phyloP scores from a whole-genome alignment of 2,329 filamentous ascomycete genomes.

The Colletotrichum sp. region DNA sequence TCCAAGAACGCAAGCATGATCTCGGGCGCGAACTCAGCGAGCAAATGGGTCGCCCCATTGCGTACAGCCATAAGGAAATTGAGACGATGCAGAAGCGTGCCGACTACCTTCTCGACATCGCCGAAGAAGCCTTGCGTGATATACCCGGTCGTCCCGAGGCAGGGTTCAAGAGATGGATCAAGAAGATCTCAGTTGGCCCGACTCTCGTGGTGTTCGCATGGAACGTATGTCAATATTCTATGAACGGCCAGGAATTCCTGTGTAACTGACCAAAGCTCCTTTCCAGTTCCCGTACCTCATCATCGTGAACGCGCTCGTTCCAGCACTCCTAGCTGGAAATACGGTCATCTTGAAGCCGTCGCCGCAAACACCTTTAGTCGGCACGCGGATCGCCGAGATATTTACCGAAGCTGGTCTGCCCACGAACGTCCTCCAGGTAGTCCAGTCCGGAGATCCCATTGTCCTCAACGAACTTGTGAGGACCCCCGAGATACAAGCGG shows the following conservation, averaged over 20 bases:
- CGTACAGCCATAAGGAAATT: constrained; percentile 70
- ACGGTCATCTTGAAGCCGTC: constrained; percentile 74
- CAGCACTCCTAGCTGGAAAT: constrained; percentile 59
- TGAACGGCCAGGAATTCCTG: too few species aligned
- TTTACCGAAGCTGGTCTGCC: constrained; percentile 70
- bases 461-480: constrained; percentile 65
- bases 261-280: too few species aligned
- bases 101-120: constrained; percentile 70
- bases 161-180: constrained; percentile 72
- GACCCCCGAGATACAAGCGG: not conserved
- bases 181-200: constrained; percentile 69
- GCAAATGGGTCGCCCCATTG: constrained; percentile 76
- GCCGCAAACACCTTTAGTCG: constrained; percentile 67
- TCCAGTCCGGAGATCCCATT: constrained; percentile 53
- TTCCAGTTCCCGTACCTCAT: constrained; percentile 58
- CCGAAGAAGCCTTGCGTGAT: constrained; percentile 62
- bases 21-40: constrained; percentile 71
- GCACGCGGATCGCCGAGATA: constrained; percentile 66
- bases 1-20: constrained; percentile 55
- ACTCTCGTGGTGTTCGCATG: constrained; percentile 74
- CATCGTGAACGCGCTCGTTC: constrained; percentile 74
- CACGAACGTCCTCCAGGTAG: constrained; percentile 50
- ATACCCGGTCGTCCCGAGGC: constrained; percentile 68
- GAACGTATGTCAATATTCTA: constrained; percentile 55
- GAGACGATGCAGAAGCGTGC: constrained; percentile 69